A percentile compares a stretch with the other conserved stretches of the same genome.
Evolutionary conservation across 2,329 filamentous ascomycete genomes (phyloP).

Genomic region (Cryphonectria parasitica): DNA sequence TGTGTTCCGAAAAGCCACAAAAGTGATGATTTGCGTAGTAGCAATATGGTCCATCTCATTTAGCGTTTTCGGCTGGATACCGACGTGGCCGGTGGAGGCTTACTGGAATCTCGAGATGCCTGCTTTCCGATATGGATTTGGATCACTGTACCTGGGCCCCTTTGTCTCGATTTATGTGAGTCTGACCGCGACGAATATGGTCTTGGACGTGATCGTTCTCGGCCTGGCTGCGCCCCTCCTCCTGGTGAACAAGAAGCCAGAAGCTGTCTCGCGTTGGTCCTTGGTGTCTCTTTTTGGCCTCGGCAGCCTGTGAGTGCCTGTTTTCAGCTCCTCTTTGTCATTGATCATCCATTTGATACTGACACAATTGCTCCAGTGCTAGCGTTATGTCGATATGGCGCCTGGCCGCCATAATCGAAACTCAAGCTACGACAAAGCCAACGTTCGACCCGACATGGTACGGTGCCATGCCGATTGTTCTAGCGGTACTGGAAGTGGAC

Average conservation of each 20-base stretch:
- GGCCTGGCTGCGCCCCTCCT: conserved; percentile 39
- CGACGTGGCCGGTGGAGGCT: conserved; percentile 37
- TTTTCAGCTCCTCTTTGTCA: background rate
- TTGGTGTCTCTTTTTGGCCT: conserved; percentile 38
- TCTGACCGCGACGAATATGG: conserved; percentile 38
- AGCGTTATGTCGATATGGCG: conserved; percentile 40
- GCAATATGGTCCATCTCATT: conserved; percentile 38
- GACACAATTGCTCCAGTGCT: conserved; percentile 31
- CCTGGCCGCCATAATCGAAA: conserved; percentile 37
- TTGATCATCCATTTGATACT: background rate
- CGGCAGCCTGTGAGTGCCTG: conserved; percentile 38
- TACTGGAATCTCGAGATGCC: conserved; percentile 37
- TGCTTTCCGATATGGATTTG: conserved; percentile 37
- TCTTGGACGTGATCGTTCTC: conserved; percentile 39
- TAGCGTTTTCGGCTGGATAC: conserved; percentile 40
- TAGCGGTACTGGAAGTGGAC: conserved; percentile 42
- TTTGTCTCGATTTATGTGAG: conserved; percentile 37
- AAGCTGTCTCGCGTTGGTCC: conserved; percentile 36
- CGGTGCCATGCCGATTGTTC: conserved; percentile 39
- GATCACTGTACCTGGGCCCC: conserved; percentile 33
- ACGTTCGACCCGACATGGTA: conserved; percentile 44
- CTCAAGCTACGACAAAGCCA: conserved; percentile 39
- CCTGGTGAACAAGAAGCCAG: conserved; percentile 33
- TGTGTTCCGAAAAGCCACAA: conserved; percentile 29
- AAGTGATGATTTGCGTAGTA: conserved; percentile 35